Evolutionary conservation across 768 basidiomycete species (phyloP).

Genomic region (Macrolepiota fuliginosa): DNA sequence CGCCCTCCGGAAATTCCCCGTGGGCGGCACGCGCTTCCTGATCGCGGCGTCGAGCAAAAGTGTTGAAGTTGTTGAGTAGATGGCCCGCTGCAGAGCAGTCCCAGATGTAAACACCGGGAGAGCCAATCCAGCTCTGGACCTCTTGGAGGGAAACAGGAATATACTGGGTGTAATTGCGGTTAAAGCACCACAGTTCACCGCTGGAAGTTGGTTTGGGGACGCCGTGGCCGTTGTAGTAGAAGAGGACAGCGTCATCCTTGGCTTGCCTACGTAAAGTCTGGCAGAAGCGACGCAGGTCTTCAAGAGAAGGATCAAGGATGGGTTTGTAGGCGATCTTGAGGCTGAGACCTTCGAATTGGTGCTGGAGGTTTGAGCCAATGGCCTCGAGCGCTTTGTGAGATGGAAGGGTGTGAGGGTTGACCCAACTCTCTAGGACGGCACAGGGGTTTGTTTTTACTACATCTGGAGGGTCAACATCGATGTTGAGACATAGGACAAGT

Average conservation of each 20-base stretch:
- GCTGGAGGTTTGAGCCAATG: slow-evolving; percentile 89
- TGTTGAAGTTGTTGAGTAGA: slow-evolving; percentile 86
- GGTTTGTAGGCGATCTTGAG: slow-evolving; percentile 94
- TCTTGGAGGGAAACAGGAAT: slow-evolving; percentile 96
- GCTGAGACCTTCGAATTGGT: slow-evolving; percentile 94
- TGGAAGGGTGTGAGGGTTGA: slow-evolving; percentile 91
- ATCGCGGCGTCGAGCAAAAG: slow-evolving; percentile 72
- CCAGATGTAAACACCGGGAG: slow-evolving; percentile 97
- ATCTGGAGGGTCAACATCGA: slow-evolving; percentile 97
- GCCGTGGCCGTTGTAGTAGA: slow-evolving; percentile 98
- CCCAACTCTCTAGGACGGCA: slow-evolving; percentile 94
- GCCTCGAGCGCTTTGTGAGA: slow-evolving; percentile 92
- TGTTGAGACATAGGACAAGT: slow-evolving; percentile 90
- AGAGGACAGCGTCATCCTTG: slow-evolving; percentile 90
- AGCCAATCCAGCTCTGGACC: slow-evolving; percentile 89
- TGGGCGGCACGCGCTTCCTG: slow-evolving; percentile 57
- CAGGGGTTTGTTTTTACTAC: slow-evolving; percentile 97
- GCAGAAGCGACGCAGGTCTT: slow-evolving; percentile 89
- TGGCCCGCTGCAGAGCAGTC: slow-evolving; percentile 98
- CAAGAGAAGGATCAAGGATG: slow-evolving; percentile 91
- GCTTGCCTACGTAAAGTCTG: slow-evolving; percentile 80
- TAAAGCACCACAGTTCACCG: slow-evolving; percentile 99
- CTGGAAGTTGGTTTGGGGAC: slow-evolving; percentile 95
- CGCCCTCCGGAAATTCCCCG: slow-evolving; percentile 58
- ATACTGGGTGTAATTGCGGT: slow-evolving; percentile 95